Percentiles rank a stretch among this genome's conserved stretches.
Evolutionary conservation across 768 basidiomycete species (phyloP).

Genomic region (Xerocomellus intermedius): DNA sequence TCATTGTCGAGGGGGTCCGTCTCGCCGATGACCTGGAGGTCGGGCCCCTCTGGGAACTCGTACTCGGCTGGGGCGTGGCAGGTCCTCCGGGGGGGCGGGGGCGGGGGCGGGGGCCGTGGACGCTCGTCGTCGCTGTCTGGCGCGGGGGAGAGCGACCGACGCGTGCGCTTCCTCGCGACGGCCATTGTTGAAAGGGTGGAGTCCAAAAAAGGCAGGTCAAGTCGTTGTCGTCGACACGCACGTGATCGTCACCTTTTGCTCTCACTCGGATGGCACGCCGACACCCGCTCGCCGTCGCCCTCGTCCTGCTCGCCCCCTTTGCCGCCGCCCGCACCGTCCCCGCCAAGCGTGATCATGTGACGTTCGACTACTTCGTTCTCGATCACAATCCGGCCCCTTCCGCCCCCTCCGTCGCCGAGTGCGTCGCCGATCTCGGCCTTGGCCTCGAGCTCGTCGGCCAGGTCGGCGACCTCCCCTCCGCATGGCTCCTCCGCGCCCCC

Average conservation of each 20-base stretch:
- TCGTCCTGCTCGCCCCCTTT: conserved; percentile 7
- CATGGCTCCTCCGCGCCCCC: conserved; percentile 77
- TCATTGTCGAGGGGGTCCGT: conserved; percentile 23
- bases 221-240: neutral
- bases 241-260: conserved; percentile 9
- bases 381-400: conserved; percentile 56
- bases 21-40: conserved; percentile 47
- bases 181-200: conserved; percentile 16
- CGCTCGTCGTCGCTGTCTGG: conserved; percentile 20
- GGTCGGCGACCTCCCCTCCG: conserved; percentile 74
- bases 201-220: neutral
- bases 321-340: conserved; percentile 8
- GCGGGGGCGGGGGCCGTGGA: conserved; percentile 10
- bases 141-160: conserved; percentile 18
- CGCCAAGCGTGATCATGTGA: conserved; percentile 49
- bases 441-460: conserved; percentile 89
- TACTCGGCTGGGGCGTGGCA: conserved; percentile 26
- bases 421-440: conserved; percentile 59
- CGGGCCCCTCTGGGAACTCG: conserved; percentile 39
- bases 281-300: conserved; percentile 7
- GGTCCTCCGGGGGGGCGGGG: conserved; percentile 5
- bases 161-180: conserved; percentile 24
- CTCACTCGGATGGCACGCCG: conserved; percentile 9
- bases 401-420: conserved; percentile 57
- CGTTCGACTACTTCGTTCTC: conserved; percentile 82